phyloP scores from a whole-genome alignment of 2,329 filamentous ascomycete species.

The Coniochaeta hoffmannii region DNA sequence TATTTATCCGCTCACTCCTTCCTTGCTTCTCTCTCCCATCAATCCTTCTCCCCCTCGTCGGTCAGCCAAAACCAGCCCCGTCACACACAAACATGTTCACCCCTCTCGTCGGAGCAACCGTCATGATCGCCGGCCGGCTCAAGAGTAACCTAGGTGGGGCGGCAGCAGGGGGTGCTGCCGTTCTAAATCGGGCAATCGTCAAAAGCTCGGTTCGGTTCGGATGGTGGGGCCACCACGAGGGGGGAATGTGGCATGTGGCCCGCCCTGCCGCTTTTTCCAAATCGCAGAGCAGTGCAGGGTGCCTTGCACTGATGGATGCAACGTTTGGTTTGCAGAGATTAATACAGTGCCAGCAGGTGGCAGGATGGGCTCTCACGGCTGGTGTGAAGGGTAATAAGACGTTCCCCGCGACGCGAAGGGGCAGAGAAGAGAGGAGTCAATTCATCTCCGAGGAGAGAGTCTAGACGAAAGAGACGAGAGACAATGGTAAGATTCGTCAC shows the following conservation, averaged over 20 bases:
- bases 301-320: neutral
- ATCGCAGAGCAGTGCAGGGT: too few relatives aligned
- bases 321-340: neutral
- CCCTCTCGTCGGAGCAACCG: neutral
- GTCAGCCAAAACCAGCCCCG: neutral
- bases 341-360: neutral
- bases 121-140: neutral
- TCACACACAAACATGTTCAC: too few relatives aligned
- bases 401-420: neutral
- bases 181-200: constrained; percentile 2
- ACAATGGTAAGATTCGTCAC: neutral
- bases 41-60: neutral
- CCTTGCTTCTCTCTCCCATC: neutral
- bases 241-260: neutral
- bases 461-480: too few relatives aligned
- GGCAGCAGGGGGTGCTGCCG: neutral
- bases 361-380: neutral
- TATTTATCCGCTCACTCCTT: too few relatives aligned
- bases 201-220: neutral
- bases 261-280: neutral
- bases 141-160: neutral
- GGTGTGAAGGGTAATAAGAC: neutral
- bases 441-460: neutral
- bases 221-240: neutral
- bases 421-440: neutral